Conservation (phyloP, 2,329 filamentous ascomycete genomes). For the Trichoderma simmonsii region DNA sequence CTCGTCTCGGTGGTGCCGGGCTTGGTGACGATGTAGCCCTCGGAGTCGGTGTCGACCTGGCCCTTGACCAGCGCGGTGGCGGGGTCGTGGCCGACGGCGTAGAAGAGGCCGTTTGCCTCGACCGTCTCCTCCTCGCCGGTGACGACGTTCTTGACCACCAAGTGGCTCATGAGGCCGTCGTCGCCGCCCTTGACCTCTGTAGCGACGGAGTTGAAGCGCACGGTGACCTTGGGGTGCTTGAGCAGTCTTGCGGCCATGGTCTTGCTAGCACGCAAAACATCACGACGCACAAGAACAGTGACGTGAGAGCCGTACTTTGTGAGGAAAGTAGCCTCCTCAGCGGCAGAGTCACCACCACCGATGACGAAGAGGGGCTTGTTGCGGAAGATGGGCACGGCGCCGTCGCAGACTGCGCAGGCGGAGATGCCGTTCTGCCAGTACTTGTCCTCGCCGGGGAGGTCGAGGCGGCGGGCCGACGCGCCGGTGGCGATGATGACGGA, state of each 20-base stretch:
- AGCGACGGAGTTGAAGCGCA: slow-evolving; percentile 79
- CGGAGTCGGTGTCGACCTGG: slow-evolving; percentile 81
- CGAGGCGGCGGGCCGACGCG: slow-evolving; percentile 80
- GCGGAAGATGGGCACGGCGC: slow-evolving; percentile 93
- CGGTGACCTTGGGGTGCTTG: slow-evolving; percentile 82
- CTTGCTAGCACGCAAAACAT: slow-evolving; percentile 81
- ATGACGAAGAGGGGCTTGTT: slow-evolving; percentile 96
- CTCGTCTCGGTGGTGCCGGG: slow-evolving; percentile 87
- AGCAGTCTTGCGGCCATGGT: slow-evolving; percentile 88
- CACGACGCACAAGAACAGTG: slow-evolving; percentile 85
- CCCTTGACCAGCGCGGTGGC: slow-evolving; percentile 88
- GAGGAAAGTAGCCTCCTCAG: slow-evolving; percentile 95
- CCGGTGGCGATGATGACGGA: slow-evolving; percentile 92
- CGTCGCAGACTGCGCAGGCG: slow-evolving; percentile 96
- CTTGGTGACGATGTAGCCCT: slow-evolving; percentile 87
- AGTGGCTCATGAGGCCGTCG: slow-evolving; percentile 81
- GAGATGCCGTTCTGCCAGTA: slow-evolving; percentile 98
- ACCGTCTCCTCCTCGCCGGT: slow-evolving; percentile 78
- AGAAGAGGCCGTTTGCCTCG: slow-evolving; percentile 90
- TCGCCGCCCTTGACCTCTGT: slow-evolving; percentile 82
- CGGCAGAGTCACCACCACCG: slow-evolving; percentile 92
- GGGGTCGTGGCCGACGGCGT: slow-evolving; percentile 94
- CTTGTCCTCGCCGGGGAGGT: slow-evolving; percentile 82
- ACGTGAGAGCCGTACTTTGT: slow-evolving; percentile 97
- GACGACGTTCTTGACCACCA: slow-evolving; percentile 76